A percentile compares a stretch with the other conserved stretches of the same genome.
Conservation (phyloP, 495 filamentous ascomycete species). For the Hyphodiscus hymeniophilus region DNA sequence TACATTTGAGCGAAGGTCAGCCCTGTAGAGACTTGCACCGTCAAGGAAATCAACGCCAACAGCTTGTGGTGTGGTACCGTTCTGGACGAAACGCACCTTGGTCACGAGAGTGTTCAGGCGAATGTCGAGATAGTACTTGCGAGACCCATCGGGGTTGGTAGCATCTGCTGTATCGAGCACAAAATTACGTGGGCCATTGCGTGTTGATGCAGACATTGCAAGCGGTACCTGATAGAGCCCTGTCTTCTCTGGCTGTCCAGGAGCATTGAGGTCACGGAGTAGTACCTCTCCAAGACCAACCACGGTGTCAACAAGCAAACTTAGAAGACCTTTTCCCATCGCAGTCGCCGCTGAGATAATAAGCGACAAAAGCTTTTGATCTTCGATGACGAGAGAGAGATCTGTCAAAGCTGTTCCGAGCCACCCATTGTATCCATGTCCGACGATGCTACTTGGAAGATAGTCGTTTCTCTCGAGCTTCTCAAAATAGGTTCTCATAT, state of each 20-base stretch:
- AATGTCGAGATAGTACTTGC: conserved; percentile 51
- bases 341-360: conserved; percentile 28
- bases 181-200: conserved; percentile 46
- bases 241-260: conserved; percentile 18
- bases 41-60: conserved; percentile 56
- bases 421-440: conserved; percentile 47
- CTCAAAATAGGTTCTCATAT: conserved; percentile 36
- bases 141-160: conserved; percentile 38
- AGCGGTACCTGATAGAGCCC: conserved; percentile 33
- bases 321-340: neutral
- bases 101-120: conserved; percentile 52
- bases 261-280: conserved; percentile 46
- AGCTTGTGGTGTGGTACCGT: conserved; percentile 36
- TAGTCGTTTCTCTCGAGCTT: conserved; percentile 17
- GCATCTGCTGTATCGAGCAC: conserved; percentile 43
- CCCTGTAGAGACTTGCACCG: conserved; percentile 51
- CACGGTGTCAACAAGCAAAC: neutral
- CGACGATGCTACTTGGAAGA: conserved; percentile 16
- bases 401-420: conserved; percentile 13
- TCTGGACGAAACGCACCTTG: conserved; percentile 45
- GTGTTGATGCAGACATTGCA: conserved; percentile 37
- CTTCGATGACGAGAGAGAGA: conserved; percentile 33
- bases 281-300: neutral
- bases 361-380: conserved; percentile 34
- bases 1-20: conserved; percentile 34